phyloP scores from a whole-genome alignment of 1,284 basidiomycete species.

The Tilletia setariae region DNA sequence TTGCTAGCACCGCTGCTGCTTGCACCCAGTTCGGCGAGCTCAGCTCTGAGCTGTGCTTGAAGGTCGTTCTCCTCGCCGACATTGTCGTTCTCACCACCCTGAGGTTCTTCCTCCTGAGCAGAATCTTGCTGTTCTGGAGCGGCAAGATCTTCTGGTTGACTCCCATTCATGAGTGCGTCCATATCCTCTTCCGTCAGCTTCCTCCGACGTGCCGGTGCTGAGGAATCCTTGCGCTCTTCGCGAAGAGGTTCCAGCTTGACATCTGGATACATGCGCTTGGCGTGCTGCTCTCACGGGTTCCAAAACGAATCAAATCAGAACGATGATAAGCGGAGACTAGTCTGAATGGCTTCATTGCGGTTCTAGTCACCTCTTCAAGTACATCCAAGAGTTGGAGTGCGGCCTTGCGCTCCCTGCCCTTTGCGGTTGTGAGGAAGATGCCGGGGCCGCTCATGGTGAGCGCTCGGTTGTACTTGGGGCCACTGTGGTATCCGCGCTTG shows the following conservation, averaged over 20 bases:
- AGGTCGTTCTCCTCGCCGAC: conserved; percentile 28
- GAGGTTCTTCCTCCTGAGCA: neutral
- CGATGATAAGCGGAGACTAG: too few relatives aligned
- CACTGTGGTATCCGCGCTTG: conserved; percentile 21
- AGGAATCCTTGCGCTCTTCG: too few relatives aligned
- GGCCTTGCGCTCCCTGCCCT: conserved; percentile 46
- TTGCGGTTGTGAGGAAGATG: conserved; percentile 43
- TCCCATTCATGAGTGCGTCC: conserved; percentile 9
- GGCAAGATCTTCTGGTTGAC: neutral
- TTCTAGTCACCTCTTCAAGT: conserved; percentile 33
- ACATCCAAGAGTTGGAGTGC: conserved; percentile 43
- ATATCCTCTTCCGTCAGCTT: neutral
- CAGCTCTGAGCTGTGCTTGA: conserved; percentile 43
- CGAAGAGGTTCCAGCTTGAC: conserved; percentile 21
- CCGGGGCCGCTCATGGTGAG: conserved; percentile 35
- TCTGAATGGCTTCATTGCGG: too few relatives aligned
- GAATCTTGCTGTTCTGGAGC: neutral
- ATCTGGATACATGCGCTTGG: conserved; percentile 35
- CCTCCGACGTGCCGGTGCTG: neutral
- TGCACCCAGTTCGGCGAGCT: conserved; percentile 30
- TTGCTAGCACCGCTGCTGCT: neutral
- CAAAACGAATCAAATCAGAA: neutral
- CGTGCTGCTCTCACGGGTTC: conserved; percentile 3
- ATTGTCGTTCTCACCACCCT: neutral
- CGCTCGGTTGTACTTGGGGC: conserved; percentile 26